These are phyloP conservation scores for Moelleriella libera DNA, from an alignment of 2,329 filamentous ascomycete species.

Conservation along the genomic window DNA sequence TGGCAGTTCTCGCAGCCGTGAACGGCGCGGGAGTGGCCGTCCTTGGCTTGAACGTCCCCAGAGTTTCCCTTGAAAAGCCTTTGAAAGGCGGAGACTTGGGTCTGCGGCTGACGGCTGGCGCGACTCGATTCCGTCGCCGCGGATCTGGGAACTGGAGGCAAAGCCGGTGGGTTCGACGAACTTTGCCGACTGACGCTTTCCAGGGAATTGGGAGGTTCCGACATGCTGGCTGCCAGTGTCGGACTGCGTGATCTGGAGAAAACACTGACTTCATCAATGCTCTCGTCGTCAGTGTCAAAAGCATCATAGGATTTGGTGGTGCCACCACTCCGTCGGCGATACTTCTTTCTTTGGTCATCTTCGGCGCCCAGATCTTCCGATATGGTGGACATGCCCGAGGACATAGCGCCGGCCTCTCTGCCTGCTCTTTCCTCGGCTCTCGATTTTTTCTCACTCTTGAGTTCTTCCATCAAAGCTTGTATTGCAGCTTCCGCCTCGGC, in stretches of 20 bases:
- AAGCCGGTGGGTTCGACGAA: not conserved
- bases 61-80: conserved; percentile 28
- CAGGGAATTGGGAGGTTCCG: conserved; percentile 8
- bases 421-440: conserved; percentile 23
- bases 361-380: conserved; percentile 41
- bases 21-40: conserved; percentile 1
- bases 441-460: conserved; percentile 35
- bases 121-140: conserved; percentile 12
- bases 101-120: conserved; percentile 20
- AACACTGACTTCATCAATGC: conserved; percentile 36
- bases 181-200: not conserved
- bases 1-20: conserved; percentile 39
- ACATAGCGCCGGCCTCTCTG: conserved; percentile 12
- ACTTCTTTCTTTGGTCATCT: conserved; percentile 28
- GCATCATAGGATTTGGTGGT: conserved; percentile 27
- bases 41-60: conserved; percentile 16
- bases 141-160: conserved; percentile 10
- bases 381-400: conserved; percentile 26
- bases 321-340: conserved; percentile 27
- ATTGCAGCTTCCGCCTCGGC: conserved; percentile 39
- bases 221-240: conserved; percentile 26
- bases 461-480: conserved; percentile 31
- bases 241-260: conserved; percentile 49
- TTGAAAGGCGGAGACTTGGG: conserved; percentile 21
- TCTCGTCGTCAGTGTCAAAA: conserved; percentile 39